These are phyloP conservation scores for Meyerozyma athensensis DNA, from an alignment of 1,139 yeast species.

Conservation along the genomic window DNA sequence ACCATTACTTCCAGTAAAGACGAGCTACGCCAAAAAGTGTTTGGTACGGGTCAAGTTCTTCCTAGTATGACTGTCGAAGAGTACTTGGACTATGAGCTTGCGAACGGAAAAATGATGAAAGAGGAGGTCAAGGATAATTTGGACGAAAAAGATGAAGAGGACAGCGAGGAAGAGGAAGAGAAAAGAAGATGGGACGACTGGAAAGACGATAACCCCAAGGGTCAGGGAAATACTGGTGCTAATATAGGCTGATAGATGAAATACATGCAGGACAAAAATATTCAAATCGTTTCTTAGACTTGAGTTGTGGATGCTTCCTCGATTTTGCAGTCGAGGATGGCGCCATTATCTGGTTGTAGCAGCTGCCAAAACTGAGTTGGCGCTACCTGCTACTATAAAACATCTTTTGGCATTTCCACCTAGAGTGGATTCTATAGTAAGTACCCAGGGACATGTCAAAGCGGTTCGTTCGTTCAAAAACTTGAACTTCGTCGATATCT, in stretches of 20 bases:
- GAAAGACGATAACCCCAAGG: slow-evolving; percentile 79
- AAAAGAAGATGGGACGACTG: slow-evolving; percentile 91
- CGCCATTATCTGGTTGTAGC: background rate
- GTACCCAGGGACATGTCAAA: slow-evolving; percentile 65
- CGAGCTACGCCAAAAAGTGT: slow-evolving; percentile 58
- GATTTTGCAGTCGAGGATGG: background rate
- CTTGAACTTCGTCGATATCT: slow-evolving; percentile 71
- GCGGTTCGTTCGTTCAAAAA: slow-evolving; percentile 69
- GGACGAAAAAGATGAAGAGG: slow-evolving; percentile 24
- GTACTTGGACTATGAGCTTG: slow-evolving; percentile 77
- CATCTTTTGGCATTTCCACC: background rate
- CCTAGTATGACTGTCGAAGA: slow-evolving; percentile 97
- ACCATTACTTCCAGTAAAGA: slow-evolving; percentile 63
- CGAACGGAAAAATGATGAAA: slow-evolving; percentile 72
- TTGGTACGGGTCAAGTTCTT: slow-evolving; percentile 87
- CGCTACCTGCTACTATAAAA: background rate
- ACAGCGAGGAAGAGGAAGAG: slow-evolving; percentile 45
- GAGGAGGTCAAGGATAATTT: slow-evolving; percentile 37
- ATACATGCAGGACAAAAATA: background rate
- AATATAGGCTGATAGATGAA: slow-evolving; percentile 57
- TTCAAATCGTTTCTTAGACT: background rate
- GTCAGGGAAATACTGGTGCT: slow-evolving; percentile 79
- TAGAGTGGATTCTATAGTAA: slow-evolving; percentile 2
- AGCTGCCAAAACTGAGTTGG: background rate
- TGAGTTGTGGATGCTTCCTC: background rate